Percentiles rank a stretch among this genome's conserved stretches.
phyloP scores from a whole-genome alignment of 768 basidiomycete genomes.

The Kwoniella mangroviensis region DNA sequence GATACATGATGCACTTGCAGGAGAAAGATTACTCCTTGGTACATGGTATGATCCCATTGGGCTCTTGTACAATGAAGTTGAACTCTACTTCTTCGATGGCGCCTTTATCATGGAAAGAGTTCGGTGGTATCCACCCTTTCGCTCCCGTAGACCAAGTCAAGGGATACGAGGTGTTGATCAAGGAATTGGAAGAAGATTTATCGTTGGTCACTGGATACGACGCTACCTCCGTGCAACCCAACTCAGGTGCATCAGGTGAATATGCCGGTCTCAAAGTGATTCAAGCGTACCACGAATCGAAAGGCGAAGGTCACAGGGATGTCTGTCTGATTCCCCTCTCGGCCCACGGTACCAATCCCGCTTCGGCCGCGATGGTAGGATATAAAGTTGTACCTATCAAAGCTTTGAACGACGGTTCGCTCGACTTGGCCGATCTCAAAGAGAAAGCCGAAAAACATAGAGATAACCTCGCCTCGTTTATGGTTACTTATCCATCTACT shows the following conservation, averaged over 20 bases:
- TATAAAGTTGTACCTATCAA: slow-evolving; percentile 96
- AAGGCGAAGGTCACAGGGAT: slow-evolving; percentile 81
- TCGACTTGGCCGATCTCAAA: slow-evolving; percentile 79
- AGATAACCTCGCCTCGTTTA: slow-evolving; percentile 90
- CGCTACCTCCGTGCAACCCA: slow-evolving; percentile 94
- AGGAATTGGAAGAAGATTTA: slow-evolving; percentile 87
- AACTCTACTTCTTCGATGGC: slow-evolving; percentile 99
- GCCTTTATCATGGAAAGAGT: slow-evolving; percentile 92
- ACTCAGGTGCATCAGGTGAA: slow-evolving; percentile 97
- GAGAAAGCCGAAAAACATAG: slow-evolving; percentile 88
- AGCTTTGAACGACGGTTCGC: slow-evolving; percentile 79
- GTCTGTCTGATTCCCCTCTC: slow-evolving; percentile 93
- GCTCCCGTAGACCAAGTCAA: slow-evolving; percentile 84
- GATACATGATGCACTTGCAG: slow-evolving; percentile 91
- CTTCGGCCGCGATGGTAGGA: slow-evolving; percentile 95
- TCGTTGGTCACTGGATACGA: slow-evolving; percentile 96
- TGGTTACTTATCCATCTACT: slow-evolving; percentile 98
- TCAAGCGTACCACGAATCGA: slow-evolving; percentile 88
- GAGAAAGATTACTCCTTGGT: slow-evolving; percentile 92
- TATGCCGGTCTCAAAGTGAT: slow-evolving; percentile 95
- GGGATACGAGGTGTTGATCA: slow-evolving; percentile 82
- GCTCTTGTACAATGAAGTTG: slow-evolving; percentile 97
- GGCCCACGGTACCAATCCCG: slow-evolving; percentile 98
- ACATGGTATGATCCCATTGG: slow-evolving; percentile 94
- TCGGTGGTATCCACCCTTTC: slow-evolving; percentile 88